Conservation (phyloP, 2,329 filamentous ascomycete genomes). For the Claviceps purpurea region DNA sequence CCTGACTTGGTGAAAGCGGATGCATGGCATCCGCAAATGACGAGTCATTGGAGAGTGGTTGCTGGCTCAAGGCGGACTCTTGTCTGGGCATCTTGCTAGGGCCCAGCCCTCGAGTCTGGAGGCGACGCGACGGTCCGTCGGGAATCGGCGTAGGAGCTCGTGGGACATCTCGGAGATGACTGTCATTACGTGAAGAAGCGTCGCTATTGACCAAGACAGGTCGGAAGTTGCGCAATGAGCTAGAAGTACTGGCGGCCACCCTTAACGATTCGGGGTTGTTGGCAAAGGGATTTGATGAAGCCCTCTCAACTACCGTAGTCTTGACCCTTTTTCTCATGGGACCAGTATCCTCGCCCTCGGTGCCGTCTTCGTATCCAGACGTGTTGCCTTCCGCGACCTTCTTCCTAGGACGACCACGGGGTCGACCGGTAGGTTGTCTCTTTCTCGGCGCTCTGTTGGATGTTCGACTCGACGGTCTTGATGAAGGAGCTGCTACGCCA, state of each 20-base stretch:
- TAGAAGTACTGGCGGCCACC: slow-evolving; percentile 81
- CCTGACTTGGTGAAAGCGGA: slow-evolving; percentile 30
- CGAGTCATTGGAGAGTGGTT: slow-evolving; percentile 33
- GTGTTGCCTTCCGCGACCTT: slow-evolving; percentile 49
- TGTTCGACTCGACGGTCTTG: slow-evolving; percentile 47
- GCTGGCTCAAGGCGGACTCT: slow-evolving; percentile 44
- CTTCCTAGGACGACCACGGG: slow-evolving; percentile 43
- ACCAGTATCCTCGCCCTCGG: slow-evolving; percentile 43
- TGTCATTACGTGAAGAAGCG: slow-evolving; percentile 20
- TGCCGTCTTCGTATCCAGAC: slow-evolving; percentile 58
- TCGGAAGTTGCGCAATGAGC: slow-evolving; percentile 72
- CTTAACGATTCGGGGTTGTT: slow-evolving; percentile 65
- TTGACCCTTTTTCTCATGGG: slow-evolving; percentile 60
- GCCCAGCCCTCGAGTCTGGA: slow-evolving; percentile 18
- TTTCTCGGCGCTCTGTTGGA: slow-evolving; percentile 31
- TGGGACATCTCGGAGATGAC: slow-evolving; percentile 57
- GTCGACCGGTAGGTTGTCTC: slow-evolving; percentile 37
- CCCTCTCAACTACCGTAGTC: slow-evolving; percentile 52
- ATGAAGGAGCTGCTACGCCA: slow-evolving; percentile 20
- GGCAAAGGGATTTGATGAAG: slow-evolving; percentile 59
- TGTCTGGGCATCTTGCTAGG: slow-evolving; percentile 34
- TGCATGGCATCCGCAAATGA: slow-evolving; percentile 27
- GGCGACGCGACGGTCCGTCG: slow-evolving; percentile 20
- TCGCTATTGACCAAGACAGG: slow-evolving; percentile 47
- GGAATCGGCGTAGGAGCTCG: slow-evolving; percentile 68